Evolutionary conservation across 768 basidiomycete genomes (phyloP).

Genomic region (Mycena maculata): DNA sequence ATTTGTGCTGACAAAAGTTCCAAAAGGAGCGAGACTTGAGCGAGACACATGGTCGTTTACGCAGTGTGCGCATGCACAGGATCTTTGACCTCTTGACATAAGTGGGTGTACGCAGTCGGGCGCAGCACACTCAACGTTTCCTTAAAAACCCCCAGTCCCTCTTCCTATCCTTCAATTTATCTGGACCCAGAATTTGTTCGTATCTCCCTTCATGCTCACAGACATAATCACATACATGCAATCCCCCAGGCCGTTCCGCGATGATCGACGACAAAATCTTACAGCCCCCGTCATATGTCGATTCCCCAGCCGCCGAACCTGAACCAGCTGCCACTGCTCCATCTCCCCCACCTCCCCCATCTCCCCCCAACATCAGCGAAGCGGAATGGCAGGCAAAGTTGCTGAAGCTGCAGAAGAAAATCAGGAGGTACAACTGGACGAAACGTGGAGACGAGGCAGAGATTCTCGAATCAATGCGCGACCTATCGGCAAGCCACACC

Average conservation of each 20-base stretch:
- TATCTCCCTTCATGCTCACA: slow-evolving; percentile 8
- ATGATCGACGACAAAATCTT: slow-evolving; percentile 9
- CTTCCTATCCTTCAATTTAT: background rate
- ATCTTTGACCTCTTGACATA: too few relatives aligned
- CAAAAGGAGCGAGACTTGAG: too few relatives aligned
- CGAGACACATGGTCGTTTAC: too few relatives aligned
- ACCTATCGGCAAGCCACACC: slow-evolving; percentile 25
- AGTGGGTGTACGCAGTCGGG: too few relatives aligned
- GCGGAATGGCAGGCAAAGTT: slow-evolving; percentile 25
- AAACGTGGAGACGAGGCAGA: slow-evolving; percentile 17
- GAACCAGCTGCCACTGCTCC: background rate
- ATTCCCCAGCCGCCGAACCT: background rate
- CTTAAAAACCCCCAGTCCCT: background rate
- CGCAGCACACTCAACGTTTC: background rate
- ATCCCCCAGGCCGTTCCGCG: background rate
- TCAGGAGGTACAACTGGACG: slow-evolving; percentile 31
- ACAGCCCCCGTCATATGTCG: background rate
- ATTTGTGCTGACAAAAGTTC: too few relatives aligned
- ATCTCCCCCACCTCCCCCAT: too few relatives aligned
- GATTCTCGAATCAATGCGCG: slow-evolving; percentile 27
- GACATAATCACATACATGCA: slow-evolving; percentile 24
- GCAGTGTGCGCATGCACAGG: too few relatives aligned
- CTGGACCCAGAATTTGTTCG: background rate
- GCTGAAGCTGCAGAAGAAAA: slow-evolving; percentile 17
- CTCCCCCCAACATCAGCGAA: slow-evolving; percentile 8